Conservation (phyloP, 768 basidiomycete species). For the Rossbeevera mucosa region DNA sequence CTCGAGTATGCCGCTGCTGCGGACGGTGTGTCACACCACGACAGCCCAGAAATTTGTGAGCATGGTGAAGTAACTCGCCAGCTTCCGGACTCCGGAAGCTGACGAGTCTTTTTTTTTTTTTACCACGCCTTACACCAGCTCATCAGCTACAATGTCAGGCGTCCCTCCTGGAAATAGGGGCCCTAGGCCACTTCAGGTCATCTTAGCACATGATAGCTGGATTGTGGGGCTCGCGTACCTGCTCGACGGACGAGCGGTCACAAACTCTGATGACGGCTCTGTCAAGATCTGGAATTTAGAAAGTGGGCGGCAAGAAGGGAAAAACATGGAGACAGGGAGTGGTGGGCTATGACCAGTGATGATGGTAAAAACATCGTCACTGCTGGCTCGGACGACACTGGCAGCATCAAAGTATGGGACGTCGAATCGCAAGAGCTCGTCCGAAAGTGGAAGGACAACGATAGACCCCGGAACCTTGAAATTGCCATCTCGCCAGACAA, state of each 20-base stretch:
- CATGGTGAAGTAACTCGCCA: too few relatives aligned
- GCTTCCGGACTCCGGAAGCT: too few relatives aligned
- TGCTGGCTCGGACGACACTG: too few relatives aligned
- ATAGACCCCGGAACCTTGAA: not conserved
- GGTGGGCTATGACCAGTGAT: not conserved
- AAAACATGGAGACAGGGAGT: not conserved
- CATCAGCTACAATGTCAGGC: too few relatives aligned
- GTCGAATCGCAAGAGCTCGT: not conserved
- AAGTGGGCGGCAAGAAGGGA: conserved; percentile 5
- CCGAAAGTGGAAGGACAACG: not conserved
- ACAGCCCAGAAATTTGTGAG: too few relatives aligned
- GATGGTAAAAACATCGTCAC: conserved; percentile 4
- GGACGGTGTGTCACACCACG: too few relatives aligned
- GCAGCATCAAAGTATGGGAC: not conserved
- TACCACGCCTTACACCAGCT: too few relatives aligned
- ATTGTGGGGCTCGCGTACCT: not conserved
- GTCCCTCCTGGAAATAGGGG: not conserved
- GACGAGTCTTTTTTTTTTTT: too few relatives aligned
- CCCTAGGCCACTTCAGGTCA: not conserved
- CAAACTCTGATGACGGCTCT: not conserved
- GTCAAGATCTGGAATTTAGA: conserved; percentile 3
- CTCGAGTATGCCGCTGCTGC: too few relatives aligned
- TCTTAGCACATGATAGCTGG: not conserved
- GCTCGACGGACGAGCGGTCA: conserved; percentile 8
- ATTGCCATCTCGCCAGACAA: not conserved